Evolutionary conservation across 164 flowering plant species (phyloP).

Genomic region (Vitis amurensis): DNA sequence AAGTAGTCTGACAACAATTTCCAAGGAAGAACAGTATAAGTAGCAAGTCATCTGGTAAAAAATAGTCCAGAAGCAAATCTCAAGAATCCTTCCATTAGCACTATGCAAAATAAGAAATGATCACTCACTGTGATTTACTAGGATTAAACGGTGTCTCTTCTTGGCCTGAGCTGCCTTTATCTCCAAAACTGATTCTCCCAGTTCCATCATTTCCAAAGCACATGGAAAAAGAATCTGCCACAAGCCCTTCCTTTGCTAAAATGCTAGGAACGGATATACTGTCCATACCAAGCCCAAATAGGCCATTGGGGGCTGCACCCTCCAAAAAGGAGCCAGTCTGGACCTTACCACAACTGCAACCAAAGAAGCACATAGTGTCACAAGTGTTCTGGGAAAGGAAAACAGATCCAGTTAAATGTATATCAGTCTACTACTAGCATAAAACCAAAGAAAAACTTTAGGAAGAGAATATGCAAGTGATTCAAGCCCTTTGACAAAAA

Average conservation of each 20-base stretch:
- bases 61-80: background rate
- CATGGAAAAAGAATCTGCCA: constrained; percentile 88
- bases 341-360: constrained; percentile 73
- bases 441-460: background rate
- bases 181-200: constrained; percentile 94
- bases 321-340: constrained; percentile 79
- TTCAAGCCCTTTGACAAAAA: background rate
- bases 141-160: constrained; percentile 67
- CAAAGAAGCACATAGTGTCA: constrained; percentile 5
- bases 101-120: background rate
- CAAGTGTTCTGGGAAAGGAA: background rate
- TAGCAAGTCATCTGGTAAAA: background rate
- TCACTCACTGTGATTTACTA: constrained; percentile 48
- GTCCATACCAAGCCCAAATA: constrained; percentile 82
- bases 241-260: constrained; percentile 57
- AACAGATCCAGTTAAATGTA: background rate
- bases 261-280: constrained; percentile 82
- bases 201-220: constrained; percentile 73
- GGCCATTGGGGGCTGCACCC: constrained; percentile 83
- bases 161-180: constrained; percentile 71
- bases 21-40: constrained; percentile 1
- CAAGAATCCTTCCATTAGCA: background rate
- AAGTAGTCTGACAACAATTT: constrained; percentile 45
- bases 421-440: background rate
- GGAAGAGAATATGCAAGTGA: background rate